Conservation (phyloP, 2,329 filamentous ascomycete species). For the Colletotrichum brevisporum region DNA sequence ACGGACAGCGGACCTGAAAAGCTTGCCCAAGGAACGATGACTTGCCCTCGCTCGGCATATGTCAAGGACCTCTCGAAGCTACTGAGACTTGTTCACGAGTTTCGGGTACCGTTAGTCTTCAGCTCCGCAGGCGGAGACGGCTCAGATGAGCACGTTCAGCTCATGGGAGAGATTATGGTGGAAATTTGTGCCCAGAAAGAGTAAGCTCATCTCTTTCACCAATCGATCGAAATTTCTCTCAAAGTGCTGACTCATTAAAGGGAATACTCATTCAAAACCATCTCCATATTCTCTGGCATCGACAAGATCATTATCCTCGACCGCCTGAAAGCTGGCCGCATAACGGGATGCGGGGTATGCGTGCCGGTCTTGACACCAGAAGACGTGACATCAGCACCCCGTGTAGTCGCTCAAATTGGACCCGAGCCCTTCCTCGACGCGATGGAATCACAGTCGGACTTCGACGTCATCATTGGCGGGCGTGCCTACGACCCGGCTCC, state of each 20-base stretch:
- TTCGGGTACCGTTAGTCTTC: constrained; percentile 57
- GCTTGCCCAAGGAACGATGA: constrained; percentile 57
- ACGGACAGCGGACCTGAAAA: constrained; percentile 57
- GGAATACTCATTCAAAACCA: constrained; percentile 47
- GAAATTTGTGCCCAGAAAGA: constrained; percentile 49
- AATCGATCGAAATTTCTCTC: no score
- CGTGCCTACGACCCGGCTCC: constrained; percentile 58
- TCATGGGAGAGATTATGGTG: constrained; percentile 56
- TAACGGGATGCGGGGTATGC: constrained; percentile 55
- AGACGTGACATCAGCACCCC: constrained; percentile 54
- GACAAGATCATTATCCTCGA: constrained; percentile 50
- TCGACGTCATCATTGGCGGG: constrained; percentile 64
- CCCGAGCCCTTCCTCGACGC: constrained; percentile 60
- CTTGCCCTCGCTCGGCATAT: constrained; percentile 56
- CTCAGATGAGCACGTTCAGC: constrained; percentile 57
- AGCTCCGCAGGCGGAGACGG: constrained; percentile 64
- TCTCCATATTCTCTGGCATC: constrained; percentile 57
- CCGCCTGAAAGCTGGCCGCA: constrained; percentile 46
- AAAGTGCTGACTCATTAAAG: neutral
- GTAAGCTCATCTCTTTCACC: neutral
- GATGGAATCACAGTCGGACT: constrained; percentile 57
- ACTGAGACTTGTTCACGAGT: constrained; percentile 50
- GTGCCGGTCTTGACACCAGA: constrained; percentile 55
- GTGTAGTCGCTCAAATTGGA: constrained; percentile 62
- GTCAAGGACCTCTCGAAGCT: constrained; percentile 57